Base-by-base conservation (phyloP, 768 basidiomycete genomes). In the Suillus alpinus region DNA sequence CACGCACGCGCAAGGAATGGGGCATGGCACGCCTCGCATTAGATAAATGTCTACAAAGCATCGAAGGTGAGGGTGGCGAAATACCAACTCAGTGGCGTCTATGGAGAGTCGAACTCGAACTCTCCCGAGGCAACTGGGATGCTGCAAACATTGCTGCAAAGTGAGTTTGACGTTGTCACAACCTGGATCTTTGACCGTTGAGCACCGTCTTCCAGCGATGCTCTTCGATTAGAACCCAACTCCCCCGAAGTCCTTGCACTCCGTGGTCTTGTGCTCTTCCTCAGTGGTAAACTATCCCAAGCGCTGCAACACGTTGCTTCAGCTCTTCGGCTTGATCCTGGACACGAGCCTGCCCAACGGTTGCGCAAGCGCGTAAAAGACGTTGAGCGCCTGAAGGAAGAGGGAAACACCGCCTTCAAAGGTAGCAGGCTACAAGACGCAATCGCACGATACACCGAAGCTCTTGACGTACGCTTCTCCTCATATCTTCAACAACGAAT, bases 371-470 rank as follows among this genome's bases (percentile, higher is more conserved):
- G 91, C 6, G 81, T 92, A n/a, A 90, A 88, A 65, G 89, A 91
- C 37, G 85, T 95, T 18, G 93, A 95, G 62, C 78, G 85, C 60
- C 70, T 89, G 46, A 95, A 95, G 68, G 93, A 94, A 63, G 92
- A 92, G 63, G 94, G 94, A 0, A 95, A 95, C 64, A 67, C 72
- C 1, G 80, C 84, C 1, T 95, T 95, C 76, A 93, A 94, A 73
- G 59, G 68, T 0, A 81, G 82, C 2, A 78, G 78, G 59, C 73
- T 85, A 37, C 67, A 80, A 32, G 87, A 89, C 23, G 94, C 94
- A 0, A 72, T 86, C 8, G 78, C 79, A 0, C 86, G 82, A 66
- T 95, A 95, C 68, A 78, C 78, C 4, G 88, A 89, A 61, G 86
- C 89, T 4, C 73, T 95, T 16, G 88, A 88, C 60, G 87, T 89